phyloP scores from a whole-genome alignment of 2,329 filamentous ascomycete genomes.

The Mycosphaerella sp. region DNA sequence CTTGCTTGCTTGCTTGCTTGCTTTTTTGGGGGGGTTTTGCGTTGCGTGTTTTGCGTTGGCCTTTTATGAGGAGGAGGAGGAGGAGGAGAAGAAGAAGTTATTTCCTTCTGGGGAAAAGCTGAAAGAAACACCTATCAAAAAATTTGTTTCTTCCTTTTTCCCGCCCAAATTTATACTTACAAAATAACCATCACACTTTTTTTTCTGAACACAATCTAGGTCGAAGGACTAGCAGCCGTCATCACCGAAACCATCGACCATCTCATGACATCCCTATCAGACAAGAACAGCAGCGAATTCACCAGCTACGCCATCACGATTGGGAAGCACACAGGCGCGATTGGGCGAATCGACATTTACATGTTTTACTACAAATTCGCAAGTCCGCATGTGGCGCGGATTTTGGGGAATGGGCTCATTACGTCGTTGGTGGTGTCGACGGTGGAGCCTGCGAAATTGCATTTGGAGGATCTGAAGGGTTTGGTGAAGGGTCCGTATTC shows the following conservation, averaged over 20 bases:
- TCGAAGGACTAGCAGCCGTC: conserved; percentile 11
- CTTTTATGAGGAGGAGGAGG: no score
- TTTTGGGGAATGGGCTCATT: conserved; percentile 12
- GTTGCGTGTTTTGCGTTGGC: no score
- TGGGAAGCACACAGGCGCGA: conserved; percentile 5
- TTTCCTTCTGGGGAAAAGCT: no score
- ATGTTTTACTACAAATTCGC: conserved; percentile 16
- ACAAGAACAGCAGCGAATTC: conserved; percentile 13
- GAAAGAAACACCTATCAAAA: no score
- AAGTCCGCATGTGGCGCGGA: background rate
- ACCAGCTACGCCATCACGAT: conserved; percentile 12
- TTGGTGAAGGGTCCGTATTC: conserved; percentile 9
- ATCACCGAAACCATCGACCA: background rate
- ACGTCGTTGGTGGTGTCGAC: conserved; percentile 10
- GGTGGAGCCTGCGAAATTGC: conserved; percentile 5
- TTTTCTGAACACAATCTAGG: background rate
- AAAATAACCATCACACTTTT: background rate
- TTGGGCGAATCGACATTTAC: conserved; percentile 14
- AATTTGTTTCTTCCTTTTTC: no score
- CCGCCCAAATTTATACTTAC: no score
- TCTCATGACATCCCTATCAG: conserved; percentile 2
- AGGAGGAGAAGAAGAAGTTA: no score
- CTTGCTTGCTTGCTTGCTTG: no score
- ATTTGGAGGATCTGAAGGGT: background rate
- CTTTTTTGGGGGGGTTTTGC: no score